Conservation (phyloP, 306 rosid genomes). For the Cucumis cinereus region DNA sequence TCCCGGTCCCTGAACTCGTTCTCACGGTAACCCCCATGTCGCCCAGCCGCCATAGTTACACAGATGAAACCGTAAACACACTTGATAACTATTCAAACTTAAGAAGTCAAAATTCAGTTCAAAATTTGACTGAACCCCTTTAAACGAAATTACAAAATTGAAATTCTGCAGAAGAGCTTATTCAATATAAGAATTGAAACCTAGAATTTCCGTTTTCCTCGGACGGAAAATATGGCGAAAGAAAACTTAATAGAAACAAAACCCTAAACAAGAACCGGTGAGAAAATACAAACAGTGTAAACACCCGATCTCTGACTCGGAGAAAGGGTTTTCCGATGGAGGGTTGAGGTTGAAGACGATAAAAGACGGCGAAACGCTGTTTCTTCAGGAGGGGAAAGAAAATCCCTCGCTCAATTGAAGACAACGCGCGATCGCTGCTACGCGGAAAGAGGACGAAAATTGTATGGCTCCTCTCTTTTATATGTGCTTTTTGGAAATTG, state of each 20-base stretch:
- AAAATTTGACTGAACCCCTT: background rate
- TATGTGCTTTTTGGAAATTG: background rate
- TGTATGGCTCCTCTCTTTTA: background rate
- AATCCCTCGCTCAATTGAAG: slow-evolving; percentile 7
- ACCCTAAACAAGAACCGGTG: background rate
- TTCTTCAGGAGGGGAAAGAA: slow-evolving; percentile 4
- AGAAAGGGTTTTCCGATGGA: background rate
- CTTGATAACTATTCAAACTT: background rate
- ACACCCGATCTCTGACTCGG: background rate
- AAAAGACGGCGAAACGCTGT: slow-evolving; percentile 5
- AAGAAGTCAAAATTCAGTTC: background rate
- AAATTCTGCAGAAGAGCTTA: background rate
- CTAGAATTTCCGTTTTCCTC: background rate
- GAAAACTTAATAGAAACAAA: background rate
- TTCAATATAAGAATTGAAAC: background rate
- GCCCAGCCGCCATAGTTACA: slow-evolving; percentile 73
- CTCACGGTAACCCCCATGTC: slow-evolving; percentile 73
- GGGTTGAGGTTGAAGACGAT: background rate
- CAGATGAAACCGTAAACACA: slow-evolving; percentile 1
- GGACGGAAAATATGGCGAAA: background rate
- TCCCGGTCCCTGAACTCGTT: slow-evolving; percentile 73
- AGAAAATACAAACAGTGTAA: background rate
- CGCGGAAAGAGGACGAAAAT: background rate
- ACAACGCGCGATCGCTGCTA: slow-evolving; percentile 1
- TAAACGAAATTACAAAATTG: background rate